These are phyloP conservation scores for Vanrija sp. DNA, from an alignment of 1,284 basidiomycete genomes.

Conservation along the genomic window DNA sequence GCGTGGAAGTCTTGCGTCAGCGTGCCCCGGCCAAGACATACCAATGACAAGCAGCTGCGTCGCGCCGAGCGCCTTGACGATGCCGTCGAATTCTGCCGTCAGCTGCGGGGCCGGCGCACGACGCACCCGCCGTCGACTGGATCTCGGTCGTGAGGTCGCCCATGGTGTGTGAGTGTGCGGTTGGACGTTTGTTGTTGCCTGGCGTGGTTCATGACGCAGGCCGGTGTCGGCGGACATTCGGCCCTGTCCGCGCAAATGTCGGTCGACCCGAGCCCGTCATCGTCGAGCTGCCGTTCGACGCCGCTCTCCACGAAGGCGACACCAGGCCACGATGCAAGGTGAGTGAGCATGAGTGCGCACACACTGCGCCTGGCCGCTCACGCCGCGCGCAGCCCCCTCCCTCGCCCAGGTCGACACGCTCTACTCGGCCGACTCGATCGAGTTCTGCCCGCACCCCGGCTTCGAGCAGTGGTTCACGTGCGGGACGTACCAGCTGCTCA, in stretches of 20 bases:
- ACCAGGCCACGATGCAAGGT: too few species aligned
- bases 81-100: conserved; percentile 6
- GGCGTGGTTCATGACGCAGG: too few species aligned
- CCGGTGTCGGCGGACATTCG: too few species aligned
- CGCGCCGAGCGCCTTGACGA: conserved; percentile 6
- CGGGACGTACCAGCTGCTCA: conserved; percentile 77
- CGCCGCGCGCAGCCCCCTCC: conserved; percentile 23
- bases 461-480: conserved; percentile 68
- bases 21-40: neutral
- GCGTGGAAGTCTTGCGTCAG: conserved; percentile 39
- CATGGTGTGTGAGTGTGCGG: too few species aligned
- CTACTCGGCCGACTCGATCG: conserved; percentile 82
- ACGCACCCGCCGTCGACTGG: neutral
- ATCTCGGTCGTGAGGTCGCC: conserved; percentile 2
- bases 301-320: too few species aligned
- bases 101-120: neutral
- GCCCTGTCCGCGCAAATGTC: too few species aligned
- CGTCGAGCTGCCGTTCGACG: too few species aligned
- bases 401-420: conserved; percentile 59
- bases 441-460: conserved; percentile 72
- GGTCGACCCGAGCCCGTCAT: too few species aligned
- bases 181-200: too few species aligned
- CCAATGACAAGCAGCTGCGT: conserved; percentile 10
- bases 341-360: too few species aligned
- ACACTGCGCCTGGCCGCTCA: neutral